These are phyloP conservation scores for Eutypella sp. DNA, from an alignment of 2,329 filamentous ascomycete genomes.

Conservation along the genomic window DNA sequence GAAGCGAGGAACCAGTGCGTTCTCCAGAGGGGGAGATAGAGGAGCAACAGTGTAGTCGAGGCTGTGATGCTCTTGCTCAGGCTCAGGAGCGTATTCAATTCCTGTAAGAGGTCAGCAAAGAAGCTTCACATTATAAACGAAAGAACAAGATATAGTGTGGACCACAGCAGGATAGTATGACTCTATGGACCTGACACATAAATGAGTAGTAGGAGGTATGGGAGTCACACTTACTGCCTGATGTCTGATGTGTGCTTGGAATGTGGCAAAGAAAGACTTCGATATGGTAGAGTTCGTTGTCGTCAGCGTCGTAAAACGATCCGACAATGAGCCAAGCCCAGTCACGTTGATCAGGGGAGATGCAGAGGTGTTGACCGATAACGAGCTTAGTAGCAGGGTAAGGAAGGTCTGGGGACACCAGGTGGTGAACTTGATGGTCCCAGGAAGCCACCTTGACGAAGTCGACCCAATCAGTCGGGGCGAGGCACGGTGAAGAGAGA, in stretches of 20 bases:
- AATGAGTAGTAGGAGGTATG: conserved; percentile 4
- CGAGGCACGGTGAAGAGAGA: conserved; percentile 5
- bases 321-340: conserved; percentile 45
- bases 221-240: conserved; percentile 4
- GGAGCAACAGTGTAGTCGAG: too few species aligned
- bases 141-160: too few species aligned
- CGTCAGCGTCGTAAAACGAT: conserved; percentile 40
- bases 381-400: conserved; percentile 40
- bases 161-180: too few species aligned
- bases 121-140: too few species aligned
- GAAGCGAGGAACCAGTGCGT: too few species aligned
- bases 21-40: too few species aligned
- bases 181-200: too few species aligned
- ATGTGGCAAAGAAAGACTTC: conserved; percentile 35
- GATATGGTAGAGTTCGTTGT: conserved; percentile 40
- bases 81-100: neutral
- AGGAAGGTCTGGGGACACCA: conserved; percentile 28
- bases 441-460: conserved; percentile 23
- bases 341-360: conserved; percentile 25
- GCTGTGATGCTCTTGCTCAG: too few species aligned
- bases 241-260: conserved; percentile 1
- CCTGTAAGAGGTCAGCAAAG: neutral
- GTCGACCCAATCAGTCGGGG: conserved; percentile 6
- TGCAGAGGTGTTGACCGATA: conserved; percentile 37
- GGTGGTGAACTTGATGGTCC: neutral